phyloP scores from a whole-genome alignment of 805 yeast species.

The Ogataea neopini region DNA sequence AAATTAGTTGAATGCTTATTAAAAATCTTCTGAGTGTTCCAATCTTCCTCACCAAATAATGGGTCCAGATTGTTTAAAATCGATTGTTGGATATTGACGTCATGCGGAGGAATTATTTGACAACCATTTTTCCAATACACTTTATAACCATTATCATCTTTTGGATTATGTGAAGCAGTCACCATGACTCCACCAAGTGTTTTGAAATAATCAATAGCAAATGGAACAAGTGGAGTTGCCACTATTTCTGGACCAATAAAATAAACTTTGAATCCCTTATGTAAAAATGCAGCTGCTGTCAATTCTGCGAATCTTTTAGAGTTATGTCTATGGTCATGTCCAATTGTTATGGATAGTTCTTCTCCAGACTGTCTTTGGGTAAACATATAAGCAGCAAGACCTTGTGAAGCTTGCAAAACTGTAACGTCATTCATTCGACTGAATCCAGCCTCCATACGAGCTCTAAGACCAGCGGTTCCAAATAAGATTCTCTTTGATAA shows the following conservation, averaged over 20 bases:
- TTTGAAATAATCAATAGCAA: constrained; percentile 60
- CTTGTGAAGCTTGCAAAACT: constrained; percentile 87
- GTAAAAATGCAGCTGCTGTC: constrained; percentile 71
- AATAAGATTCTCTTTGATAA: constrained; percentile 67
- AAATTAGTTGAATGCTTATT: constrained; percentile 30
- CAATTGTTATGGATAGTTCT: constrained; percentile 59
- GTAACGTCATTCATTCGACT: constrained; percentile 87
- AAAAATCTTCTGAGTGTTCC: constrained; percentile 36
- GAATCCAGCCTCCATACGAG: constrained; percentile 90
- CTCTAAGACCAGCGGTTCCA: constrained; percentile 93
- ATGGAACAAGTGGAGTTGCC: constrained; percentile 94
- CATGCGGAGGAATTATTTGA: constrained; percentile 94
- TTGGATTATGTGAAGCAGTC: constrained; percentile 87
- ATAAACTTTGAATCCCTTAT: constrained; percentile 68
- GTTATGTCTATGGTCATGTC: constrained; percentile 88
- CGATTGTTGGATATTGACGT: constrained; percentile 62
- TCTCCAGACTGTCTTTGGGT: constrained; percentile 34
- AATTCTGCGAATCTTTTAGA: constrained; percentile 79
- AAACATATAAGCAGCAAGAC: constrained; percentile 57
- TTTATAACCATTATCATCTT: constrained; percentile 88
- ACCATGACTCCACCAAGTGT: constrained; percentile 90
- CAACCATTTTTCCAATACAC: constrained; percentile 94
- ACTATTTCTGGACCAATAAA: constrained; percentile 53
- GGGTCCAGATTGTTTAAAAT: constrained; percentile 67
- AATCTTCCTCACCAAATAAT: constrained; percentile 44